phyloP scores from a whole-genome alignment of 768 basidiomycete genomes.

The Fomitopsis pulvina region DNA sequence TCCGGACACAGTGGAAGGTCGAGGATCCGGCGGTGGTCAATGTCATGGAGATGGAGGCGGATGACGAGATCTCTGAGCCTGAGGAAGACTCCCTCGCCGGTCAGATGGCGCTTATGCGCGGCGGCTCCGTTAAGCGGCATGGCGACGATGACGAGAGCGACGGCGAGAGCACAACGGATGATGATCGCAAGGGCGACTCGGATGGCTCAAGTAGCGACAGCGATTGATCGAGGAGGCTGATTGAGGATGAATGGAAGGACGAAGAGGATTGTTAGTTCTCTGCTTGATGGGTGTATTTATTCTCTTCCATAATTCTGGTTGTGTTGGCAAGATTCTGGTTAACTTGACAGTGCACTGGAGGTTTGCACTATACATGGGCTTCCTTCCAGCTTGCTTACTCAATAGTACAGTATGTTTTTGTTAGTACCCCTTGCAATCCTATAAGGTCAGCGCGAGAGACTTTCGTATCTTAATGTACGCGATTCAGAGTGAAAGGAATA shows the following conservation, averaged over 20 bases:
- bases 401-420: too few relatives aligned
- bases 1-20: conserved; percentile 66
- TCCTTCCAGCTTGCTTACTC: background rate
- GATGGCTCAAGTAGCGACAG: conserved; percentile 47
- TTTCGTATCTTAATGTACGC: too few relatives aligned
- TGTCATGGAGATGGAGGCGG: conserved; percentile 52
- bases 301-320: background rate
- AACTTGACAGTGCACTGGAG: background rate
- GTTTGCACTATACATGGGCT: background rate
- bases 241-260: background rate
- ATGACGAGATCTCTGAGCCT: conserved; percentile 96
- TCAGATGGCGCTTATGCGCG: conserved; percentile 96
- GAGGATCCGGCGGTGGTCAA: conserved; percentile 59
- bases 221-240: conserved; percentile 25
- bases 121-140: conserved; percentile 71
- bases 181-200: conserved; percentile 30
- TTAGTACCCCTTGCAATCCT: too few relatives aligned
- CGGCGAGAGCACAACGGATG: conserved; percentile 43
- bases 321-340: background rate
- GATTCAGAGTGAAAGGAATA: too few relatives aligned
- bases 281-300: background rate
- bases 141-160: conserved; percentile 45
- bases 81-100: conserved; percentile 96
- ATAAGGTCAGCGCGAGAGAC: too few relatives aligned
- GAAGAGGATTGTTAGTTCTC: background rate